Conservation (phyloP, 192 early-diverging fungal genomes). For the Podila horticola region DNA sequence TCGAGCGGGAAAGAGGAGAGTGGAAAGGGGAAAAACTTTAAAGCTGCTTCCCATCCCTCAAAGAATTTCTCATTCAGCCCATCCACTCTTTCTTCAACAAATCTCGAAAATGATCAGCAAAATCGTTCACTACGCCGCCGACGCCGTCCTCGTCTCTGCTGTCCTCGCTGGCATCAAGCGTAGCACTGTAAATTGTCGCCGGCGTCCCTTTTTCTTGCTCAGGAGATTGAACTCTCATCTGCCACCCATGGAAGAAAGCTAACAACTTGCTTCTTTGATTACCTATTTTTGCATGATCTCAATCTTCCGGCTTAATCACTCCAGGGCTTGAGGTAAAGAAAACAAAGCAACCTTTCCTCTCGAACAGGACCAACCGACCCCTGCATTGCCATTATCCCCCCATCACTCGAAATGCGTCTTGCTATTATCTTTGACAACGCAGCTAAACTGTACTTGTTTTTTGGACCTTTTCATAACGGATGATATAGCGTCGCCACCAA, state of each 20-base stretch:
- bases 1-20: too few relatives aligned
- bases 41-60: background rate
- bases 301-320: background rate
- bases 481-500: constrained; percentile 52
- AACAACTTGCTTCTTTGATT: background rate
- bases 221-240: background rate
- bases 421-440: background rate
- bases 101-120: constrained; percentile 49
- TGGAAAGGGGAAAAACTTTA: background rate
- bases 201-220: background rate
- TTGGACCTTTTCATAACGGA: constrained; percentile 7
- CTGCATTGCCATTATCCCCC: background rate
- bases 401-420: background rate
- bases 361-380: too few relatives aligned
- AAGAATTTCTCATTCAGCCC: background rate
- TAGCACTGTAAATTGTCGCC: constrained; percentile 57
- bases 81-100: background rate
- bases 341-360: background rate
- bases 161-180: constrained; percentile 69
- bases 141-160: constrained; percentile 67
- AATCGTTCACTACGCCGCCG: constrained; percentile 63
- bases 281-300: background rate
- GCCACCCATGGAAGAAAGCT: background rate
- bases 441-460: background rate
- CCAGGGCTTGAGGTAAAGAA: constrained; percentile 34